A percentile compares a stretch with the other conserved stretches of the same genome.
phyloP scores from a whole-genome alignment of 1,284 basidiomycete species.

The Ustilago loliicola region DNA sequence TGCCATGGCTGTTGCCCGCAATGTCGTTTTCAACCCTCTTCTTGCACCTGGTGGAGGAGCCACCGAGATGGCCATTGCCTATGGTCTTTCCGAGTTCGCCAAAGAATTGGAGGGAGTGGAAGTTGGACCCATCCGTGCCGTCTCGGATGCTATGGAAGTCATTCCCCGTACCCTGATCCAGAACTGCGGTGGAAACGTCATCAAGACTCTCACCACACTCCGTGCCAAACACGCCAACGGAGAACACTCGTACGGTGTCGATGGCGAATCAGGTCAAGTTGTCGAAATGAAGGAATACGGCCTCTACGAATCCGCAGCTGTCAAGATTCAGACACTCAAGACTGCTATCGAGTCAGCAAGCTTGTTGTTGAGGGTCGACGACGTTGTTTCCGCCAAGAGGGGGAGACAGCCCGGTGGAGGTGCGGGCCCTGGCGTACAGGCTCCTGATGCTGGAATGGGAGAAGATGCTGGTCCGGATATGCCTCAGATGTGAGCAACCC shows the following conservation, averaged over 20 bases:
- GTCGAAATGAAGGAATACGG: slow-evolving; percentile 96
- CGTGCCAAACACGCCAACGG: slow-evolving; percentile 91
- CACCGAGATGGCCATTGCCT: slow-evolving; percentile 96
- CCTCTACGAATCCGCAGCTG: slow-evolving; percentile 92
- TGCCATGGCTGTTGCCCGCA: slow-evolving; percentile 96
- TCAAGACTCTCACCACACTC: slow-evolving; percentile 90
- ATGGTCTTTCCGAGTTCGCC: slow-evolving; percentile 87
- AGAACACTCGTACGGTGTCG: slow-evolving; percentile 89
- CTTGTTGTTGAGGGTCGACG: slow-evolving; percentile 91
- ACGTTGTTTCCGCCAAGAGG: slow-evolving; percentile 84
- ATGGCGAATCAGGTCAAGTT: slow-evolving; percentile 94
- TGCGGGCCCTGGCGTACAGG: slow-evolving; percentile 41
- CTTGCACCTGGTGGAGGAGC: slow-evolving; percentile 95
- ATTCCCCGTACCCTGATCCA: slow-evolving; percentile 95
- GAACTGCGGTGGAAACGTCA: slow-evolving; percentile 95
- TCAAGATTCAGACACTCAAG: slow-evolving; percentile 98
- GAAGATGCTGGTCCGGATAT: slow-evolving; percentile 50
- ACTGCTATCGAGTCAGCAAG: slow-evolving; percentile 96
- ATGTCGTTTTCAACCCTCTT: slow-evolving; percentile 93
- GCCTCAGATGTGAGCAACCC: slow-evolving; percentile 51
- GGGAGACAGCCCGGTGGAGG: slow-evolving; percentile 47
- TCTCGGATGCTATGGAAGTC: slow-evolving; percentile 96
- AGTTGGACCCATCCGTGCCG: slow-evolving; percentile 89
- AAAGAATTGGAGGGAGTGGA: slow-evolving; percentile 80
- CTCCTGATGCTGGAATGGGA: slow-evolving; percentile 43